A percentile compares a stretch with the other conserved stretches of the same genome.
Conservation (phyloP, 768 basidiomycete genomes). For the Gloeopeniophorella convolvens region DNA sequence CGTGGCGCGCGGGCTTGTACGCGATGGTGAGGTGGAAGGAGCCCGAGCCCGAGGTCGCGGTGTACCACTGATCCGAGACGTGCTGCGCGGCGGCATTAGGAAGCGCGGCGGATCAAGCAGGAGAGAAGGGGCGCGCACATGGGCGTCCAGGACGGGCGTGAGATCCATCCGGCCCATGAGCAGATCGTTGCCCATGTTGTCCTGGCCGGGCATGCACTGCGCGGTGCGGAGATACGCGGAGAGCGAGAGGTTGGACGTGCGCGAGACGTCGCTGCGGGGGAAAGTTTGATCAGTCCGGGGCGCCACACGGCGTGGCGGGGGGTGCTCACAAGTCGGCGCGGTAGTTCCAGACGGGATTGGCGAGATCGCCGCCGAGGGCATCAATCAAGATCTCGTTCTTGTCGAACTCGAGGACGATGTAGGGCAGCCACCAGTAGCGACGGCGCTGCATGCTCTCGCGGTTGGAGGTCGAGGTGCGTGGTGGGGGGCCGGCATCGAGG, state of each 20-base stretch:
- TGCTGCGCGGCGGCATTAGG: constrained; percentile 39
- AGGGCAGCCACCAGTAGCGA: constrained; percentile 94
- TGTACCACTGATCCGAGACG: constrained; percentile 88
- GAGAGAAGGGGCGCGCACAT: constrained; percentile 39
- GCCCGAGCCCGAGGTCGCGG: constrained; percentile 75
- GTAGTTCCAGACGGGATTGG: constrained; percentile 91
- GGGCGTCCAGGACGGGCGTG: constrained; percentile 73
- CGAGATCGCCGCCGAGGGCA: constrained; percentile 90
- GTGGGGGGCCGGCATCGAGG: constrained; percentile 52
- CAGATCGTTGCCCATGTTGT: constrained; percentile 97
- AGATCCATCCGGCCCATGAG: constrained; percentile 91
- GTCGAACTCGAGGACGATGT: constrained; percentile 95
- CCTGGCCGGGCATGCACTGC: constrained; percentile 60
- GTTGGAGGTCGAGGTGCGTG: constrained; percentile 50
- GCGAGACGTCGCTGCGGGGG: constrained; percentile 77
- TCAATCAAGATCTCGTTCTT: constrained; percentile 97
- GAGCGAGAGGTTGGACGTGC: constrained; percentile 86
- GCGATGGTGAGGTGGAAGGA: constrained; percentile 95
- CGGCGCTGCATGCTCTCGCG: constrained; percentile 90
- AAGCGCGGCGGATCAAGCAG: constrained; percentile 1
- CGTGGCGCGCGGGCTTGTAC: constrained; percentile 81
- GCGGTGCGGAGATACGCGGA: constrained; percentile 88
- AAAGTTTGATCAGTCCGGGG: constrained; percentile 12
- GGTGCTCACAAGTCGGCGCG: constrained; percentile 91
- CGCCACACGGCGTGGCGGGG: no score